Percentiles rank a stretch among this genome's conserved stretches.
Conservation (phyloP, 2,329 filamentous ascomycete species). For the Simplicillium sp. region DNA sequence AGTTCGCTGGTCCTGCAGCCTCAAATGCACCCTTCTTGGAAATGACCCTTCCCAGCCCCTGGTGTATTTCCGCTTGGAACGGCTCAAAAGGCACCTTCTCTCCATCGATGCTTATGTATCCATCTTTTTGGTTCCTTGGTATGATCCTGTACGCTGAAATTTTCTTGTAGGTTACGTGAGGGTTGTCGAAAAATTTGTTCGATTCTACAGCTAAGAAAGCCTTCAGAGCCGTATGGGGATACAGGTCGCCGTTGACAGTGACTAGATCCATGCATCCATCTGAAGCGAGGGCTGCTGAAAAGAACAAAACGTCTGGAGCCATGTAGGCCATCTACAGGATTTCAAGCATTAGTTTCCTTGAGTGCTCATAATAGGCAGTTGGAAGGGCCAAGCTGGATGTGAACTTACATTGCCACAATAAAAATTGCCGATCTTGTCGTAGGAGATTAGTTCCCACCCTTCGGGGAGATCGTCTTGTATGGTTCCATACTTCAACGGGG, state of each 20-base stretch:
- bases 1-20: slow-evolving; percentile 41
- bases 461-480: slow-evolving; percentile 66
- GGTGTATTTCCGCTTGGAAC: slow-evolving; percentile 86
- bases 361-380: neutral
- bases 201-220: slow-evolving; percentile 65
- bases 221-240: slow-evolving; percentile 53
- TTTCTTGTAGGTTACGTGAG: slow-evolving; percentile 73
- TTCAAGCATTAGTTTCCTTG: slow-evolving; percentile 6
- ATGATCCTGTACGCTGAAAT: slow-evolving; percentile 79
- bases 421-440: slow-evolving; percentile 80
- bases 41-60: slow-evolving; percentile 73
- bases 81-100: slow-evolving; percentile 79
- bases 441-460: slow-evolving; percentile 65
- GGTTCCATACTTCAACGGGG: slow-evolving; percentile 69
- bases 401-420: slow-evolving; percentile 74
- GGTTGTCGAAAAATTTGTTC: slow-evolving; percentile 70
- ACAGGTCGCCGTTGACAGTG: slow-evolving; percentile 67
- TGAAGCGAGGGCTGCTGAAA: slow-evolving; percentile 68
- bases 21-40: slow-evolving; percentile 71
- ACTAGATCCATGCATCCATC: slow-evolving; percentile 85
- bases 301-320: slow-evolving; percentile 81
- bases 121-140: slow-evolving; percentile 60
- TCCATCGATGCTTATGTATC: slow-evolving; percentile 91
- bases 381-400: neutral
- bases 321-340: slow-evolving; percentile 69